Percentiles rank a stretch among this genome's conserved stretches.
Conservation (phyloP, 495 filamentous ascomycete species). For the Aspergillus leporis region DNA sequence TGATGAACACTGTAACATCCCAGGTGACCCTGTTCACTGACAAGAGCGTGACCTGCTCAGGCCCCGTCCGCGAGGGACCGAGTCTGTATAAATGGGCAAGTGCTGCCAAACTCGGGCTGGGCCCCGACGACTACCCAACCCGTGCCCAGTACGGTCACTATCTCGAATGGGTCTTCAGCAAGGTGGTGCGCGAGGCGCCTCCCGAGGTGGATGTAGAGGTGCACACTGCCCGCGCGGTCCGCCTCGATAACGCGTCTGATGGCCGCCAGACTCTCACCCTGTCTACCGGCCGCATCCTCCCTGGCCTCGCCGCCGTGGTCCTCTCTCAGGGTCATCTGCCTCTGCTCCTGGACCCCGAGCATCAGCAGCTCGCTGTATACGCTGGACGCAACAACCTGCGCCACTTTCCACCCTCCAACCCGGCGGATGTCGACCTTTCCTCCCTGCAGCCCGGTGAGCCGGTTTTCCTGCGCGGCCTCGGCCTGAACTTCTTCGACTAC, state of each 20-base stretch:
- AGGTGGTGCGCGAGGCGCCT: slow-evolving; percentile 3
- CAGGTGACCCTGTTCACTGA: slow-evolving; percentile 21
- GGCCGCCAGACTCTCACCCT: slow-evolving; percentile 19
- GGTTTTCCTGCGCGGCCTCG: slow-evolving; percentile 10
- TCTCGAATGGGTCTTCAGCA: slow-evolving; percentile 7
- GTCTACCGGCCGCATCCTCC: slow-evolving; percentile 15
- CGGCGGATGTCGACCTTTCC: slow-evolving; percentile 9
- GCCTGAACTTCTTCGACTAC: slow-evolving; percentile 12
- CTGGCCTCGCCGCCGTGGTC: slow-evolving; percentile 19
- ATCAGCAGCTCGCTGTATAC: slow-evolving; percentile 1
- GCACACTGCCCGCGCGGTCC: slow-evolving; percentile 5
- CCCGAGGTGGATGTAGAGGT: neutral
- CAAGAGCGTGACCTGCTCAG: slow-evolving; percentile 6
- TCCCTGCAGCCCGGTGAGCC: slow-evolving; percentile 1
- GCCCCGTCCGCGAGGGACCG: slow-evolving; percentile 4
- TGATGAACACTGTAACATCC: slow-evolving; percentile 26
- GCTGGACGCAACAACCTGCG: slow-evolving; percentile 1
- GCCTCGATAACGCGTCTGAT: neutral
- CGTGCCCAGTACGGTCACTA: slow-evolving; percentile 9
- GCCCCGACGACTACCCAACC: slow-evolving; percentile 9
- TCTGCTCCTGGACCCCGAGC: neutral
- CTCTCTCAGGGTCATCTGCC: slow-evolving; percentile 27
- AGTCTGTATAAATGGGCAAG: slow-evolving; percentile 7
- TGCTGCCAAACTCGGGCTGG: slow-evolving; percentile 2
- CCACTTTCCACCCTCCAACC: slow-evolving; percentile 5